A percentile compares a stretch with the other conserved stretches of the same genome.
These are phyloP conservation scores for Pseudocercospora macadamiae DNA, from an alignment of 2,329 filamentous ascomycete genomes.

Conservation along the genomic window DNA sequence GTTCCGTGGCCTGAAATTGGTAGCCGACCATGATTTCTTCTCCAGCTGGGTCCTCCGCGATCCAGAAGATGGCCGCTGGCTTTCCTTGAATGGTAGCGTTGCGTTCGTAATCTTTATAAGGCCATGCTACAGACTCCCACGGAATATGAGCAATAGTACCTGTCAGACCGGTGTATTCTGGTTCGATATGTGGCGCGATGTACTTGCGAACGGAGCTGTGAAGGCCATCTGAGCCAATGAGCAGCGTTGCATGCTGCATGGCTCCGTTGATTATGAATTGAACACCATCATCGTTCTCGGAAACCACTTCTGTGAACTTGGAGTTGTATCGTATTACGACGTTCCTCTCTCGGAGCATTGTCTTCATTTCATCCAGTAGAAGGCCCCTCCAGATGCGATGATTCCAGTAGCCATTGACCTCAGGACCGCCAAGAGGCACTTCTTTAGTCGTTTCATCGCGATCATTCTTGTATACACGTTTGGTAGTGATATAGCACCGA, in stretches of 20 bases:
- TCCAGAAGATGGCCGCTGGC: slow-evolving; percentile 43
- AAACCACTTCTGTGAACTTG: slow-evolving; percentile 50
- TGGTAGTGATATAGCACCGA: slow-evolving; percentile 56
- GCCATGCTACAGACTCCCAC: slow-evolving; percentile 27
- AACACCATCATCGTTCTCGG: slow-evolving; percentile 13
- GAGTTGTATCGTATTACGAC: slow-evolving; percentile 53
- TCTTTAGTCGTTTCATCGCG: slow-evolving; percentile 29
- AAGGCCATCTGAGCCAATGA: slow-evolving; percentile 35
- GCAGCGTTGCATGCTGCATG: slow-evolving; percentile 20
- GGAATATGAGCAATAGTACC: slow-evolving; percentile 29
- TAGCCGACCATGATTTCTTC: slow-evolving; percentile 41
- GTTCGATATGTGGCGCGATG: slow-evolving; percentile 25
- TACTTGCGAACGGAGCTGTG: slow-evolving; percentile 41
- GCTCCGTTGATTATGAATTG: slow-evolving; percentile 26
- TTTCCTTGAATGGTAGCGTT: slow-evolving; percentile 42
- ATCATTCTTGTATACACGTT: slow-evolving; percentile 51
- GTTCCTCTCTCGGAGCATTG: slow-evolving; percentile 43
- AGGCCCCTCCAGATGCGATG: slow-evolving; percentile 54
- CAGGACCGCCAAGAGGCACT: slow-evolving; percentile 36
- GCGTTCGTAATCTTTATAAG: slow-evolving; percentile 30
- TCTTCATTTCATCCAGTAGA: slow-evolving; percentile 55
- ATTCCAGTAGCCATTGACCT: slow-evolving; percentile 52
- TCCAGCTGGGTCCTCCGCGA: slow-evolving; percentile 41
- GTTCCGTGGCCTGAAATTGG: slow-evolving; percentile 38
- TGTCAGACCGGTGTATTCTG: slow-evolving; percentile 30